Base-by-base conservation (phyloP, 208 protist species). In the Lotmaria passim region DNA sequence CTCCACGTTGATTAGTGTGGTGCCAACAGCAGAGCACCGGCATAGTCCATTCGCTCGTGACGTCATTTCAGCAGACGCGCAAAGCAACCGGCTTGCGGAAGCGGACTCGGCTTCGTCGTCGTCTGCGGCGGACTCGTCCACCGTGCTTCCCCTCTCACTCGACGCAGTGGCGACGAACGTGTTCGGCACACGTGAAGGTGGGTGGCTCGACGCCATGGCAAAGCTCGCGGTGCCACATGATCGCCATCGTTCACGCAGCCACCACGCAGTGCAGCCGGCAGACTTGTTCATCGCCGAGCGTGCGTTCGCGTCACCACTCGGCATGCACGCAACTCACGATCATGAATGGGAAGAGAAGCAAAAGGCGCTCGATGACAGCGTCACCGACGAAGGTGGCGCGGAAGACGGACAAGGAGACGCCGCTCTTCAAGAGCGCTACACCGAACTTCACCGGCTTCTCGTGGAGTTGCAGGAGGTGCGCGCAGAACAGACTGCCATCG, bases 111-210 rank as follows among this genome's bases (percentile, higher is more conserved):
- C 41, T 7, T 46, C 41, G 7, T 46, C 41, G 41, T 17, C 41
- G n/a, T 46, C 8, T 12, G 12, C 36, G 12, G 12, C 36, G 36
- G 8, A 39, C 5, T 17, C 43, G 5, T 7, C 43, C 6, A 17
- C 11, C 43, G 43, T 48, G 23, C 23, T 21, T 10, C 3, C 28
- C 52, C 2, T 8, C 53, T 11, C 8, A 46, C 12, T 65, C 71
- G 36, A 70, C 47, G 62, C 71, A 5, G 71, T 77, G 8, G 62
- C 71, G 15, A 63, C 63, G 3, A 77, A 71, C 39, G 2, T 71
- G 15, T 67, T 70, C 31, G 71, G 64, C 5, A 1, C 21, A 8
- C 34, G 48, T 12, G 71, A 58, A 28, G 23, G 8, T 1, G 46
- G 19, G 50, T 69, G 52, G 46, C 47, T 77, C 1, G 12, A n/a